phyloP scores from a whole-genome alignment of 305 asterid species.

The Fraxinus baroniana region DNA sequence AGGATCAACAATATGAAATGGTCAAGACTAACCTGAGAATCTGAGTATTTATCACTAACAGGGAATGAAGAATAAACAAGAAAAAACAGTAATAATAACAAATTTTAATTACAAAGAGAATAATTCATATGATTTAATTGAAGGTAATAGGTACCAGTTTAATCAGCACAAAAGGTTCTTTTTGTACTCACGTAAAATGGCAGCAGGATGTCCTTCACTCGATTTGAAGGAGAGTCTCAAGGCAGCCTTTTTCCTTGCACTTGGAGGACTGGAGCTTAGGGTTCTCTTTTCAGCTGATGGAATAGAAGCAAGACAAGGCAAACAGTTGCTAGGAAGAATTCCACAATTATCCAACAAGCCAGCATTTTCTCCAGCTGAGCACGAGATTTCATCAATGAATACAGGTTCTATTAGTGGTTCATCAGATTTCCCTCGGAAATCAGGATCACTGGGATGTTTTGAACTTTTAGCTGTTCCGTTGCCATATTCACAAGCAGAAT shows the following conservation, averaged over 20 bases:
- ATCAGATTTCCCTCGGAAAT: conserved; percentile 38
- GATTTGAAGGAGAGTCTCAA: conserved; percentile 69
- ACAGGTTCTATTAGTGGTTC: conserved; percentile 48
- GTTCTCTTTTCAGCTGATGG: conserved; percentile 69
- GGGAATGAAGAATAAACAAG: neutral
- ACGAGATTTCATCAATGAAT: conserved; percentile 55
- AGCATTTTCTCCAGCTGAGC: conserved; percentile 43
- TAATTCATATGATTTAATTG: neutral
- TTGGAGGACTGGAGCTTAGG: conserved; percentile 62
- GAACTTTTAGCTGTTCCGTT: conserved; percentile 39
- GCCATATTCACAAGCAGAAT: conserved; percentile 30
- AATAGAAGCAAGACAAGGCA: conserved; percentile 87
- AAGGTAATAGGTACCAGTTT: neutral
- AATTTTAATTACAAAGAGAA: neutral
- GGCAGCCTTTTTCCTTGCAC: conserved; percentile 69
- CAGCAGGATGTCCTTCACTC: conserved; percentile 71
- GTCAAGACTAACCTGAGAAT: neutral
- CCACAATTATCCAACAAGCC: conserved; percentile 81
- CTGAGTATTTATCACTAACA: neutral
- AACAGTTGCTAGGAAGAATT: conserved; percentile 71
- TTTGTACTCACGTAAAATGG: conserved; percentile 62
- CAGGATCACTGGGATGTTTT: conserved; percentile 26
- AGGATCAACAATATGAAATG: neutral
- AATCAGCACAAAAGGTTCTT: neutral
- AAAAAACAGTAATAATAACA: neutral